These are phyloP conservation scores for Apiospora hydei DNA, from an alignment of 2,329 filamentous ascomycete genomes.

Conservation along the genomic window DNA sequence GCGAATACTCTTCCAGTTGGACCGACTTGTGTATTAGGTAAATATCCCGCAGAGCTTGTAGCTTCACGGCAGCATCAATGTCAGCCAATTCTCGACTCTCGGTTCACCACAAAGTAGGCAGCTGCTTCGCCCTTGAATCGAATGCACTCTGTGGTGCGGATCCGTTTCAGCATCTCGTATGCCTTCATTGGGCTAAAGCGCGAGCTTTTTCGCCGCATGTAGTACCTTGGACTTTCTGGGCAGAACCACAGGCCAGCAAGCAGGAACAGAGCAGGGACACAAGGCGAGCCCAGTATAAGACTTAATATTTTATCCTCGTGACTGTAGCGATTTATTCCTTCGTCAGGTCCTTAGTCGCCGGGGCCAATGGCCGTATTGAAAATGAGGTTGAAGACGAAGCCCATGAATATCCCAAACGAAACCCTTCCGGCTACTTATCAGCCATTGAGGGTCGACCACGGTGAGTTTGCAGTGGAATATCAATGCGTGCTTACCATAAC, in stretches of 20 bases:
- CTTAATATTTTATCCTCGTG: conserved; percentile 33
- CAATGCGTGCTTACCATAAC: conserved; percentile 42
- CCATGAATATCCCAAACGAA: conserved; percentile 47
- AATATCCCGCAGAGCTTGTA: conserved; percentile 34
- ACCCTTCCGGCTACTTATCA: conserved; percentile 38
- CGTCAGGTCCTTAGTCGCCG: not conserved
- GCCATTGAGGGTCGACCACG: not conserved
- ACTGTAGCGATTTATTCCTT: conserved; percentile 31
- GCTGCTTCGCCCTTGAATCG: not conserved
- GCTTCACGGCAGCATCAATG: not conserved
- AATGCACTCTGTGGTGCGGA: conserved; percentile 44
- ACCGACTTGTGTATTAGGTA: conserved; percentile 45
- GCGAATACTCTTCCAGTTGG: conserved; percentile 24
- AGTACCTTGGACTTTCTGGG: conserved; percentile 46
- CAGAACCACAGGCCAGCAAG: conserved; percentile 42
- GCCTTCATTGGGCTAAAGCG: conserved; percentile 42
- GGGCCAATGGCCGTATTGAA: conserved; percentile 31
- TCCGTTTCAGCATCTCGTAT: conserved; percentile 41
- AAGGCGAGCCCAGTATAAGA: conserved; percentile 43
- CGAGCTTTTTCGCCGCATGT: conserved; percentile 43
- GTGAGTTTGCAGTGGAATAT: too few relatives aligned
- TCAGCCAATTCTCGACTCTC: not conserved
- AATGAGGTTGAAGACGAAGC: conserved; percentile 41
- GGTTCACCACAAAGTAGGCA: too few relatives aligned
- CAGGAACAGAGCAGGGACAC: conserved; percentile 41